Evolutionary conservation across 176 grass and related monocot genomes (phyloP), one percentile per base, ranked within the genome.

Genomic region (Areca catechu): DNA sequence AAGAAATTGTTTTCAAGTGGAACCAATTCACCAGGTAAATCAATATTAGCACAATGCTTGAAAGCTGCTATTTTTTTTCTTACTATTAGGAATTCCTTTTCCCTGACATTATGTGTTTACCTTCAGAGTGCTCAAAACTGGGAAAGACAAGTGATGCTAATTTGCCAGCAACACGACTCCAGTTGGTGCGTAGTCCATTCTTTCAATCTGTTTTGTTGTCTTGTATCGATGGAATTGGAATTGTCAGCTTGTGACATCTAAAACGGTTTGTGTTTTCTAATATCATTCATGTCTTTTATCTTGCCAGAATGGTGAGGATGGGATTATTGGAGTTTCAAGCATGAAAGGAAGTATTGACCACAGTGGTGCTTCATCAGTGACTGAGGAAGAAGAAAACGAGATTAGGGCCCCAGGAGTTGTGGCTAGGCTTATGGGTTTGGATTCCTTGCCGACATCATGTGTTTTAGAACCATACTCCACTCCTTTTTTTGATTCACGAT

Each of bases 401-500:
- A 83, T 75, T 64, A 95, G 77, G 48, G 79, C 79, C 0, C 82
- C 82, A 10, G 90, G 90, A n/a, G 85, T 95, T 18, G 90, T 95
- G 16, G 90, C 90, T 54, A 85, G 82, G 63, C 80, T 95, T 52
- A 95, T 95, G 90, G 90, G 90, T 37, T 80, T 95, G 58, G 85
- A 95, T 17, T 81, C 85, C 15, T 69, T 95, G 73, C 90, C 90
- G 15, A 54, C 62, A 52, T 72, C 73, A 10, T 56, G 58, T 49
- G 69, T 47, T 54, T 62, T 82, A 16, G 80, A 95, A 19, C 77
- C 86, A 0, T 86, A 84, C 54, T 83, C 72, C 71, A 89, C 82
- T 30, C 85, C 82, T 0, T 83, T 86, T 63, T 76, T 70, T 17
- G 84, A 84, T 67, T 70, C 63, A 48, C 68, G 71, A 22, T 86